Evolutionary conservation across 805 yeast genomes (phyloP).

Genomic region (Candida glaebosa): DNA sequence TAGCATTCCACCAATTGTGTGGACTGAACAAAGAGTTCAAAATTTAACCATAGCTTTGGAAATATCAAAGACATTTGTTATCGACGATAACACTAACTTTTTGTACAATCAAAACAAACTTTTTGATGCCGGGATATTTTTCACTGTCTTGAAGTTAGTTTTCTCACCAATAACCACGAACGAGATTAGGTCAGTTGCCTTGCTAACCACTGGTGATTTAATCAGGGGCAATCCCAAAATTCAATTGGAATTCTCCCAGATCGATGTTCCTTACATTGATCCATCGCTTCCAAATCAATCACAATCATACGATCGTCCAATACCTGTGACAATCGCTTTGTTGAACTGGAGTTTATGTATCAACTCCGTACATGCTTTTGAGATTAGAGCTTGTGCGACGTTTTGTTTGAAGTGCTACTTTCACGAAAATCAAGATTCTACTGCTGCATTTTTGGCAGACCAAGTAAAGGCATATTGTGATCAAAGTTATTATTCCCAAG

Average conservation of each 20-base stretch:
- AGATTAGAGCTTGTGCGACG: slow-evolving; percentile 71
- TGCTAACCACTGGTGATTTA: slow-evolving; percentile 74
- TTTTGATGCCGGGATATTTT: slow-evolving; percentile 57
- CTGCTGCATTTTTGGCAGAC: slow-evolving; percentile 57
- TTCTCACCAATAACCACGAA: slow-evolving; percentile 66
- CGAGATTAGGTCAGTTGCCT: slow-evolving; percentile 61
- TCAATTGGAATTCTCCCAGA: slow-evolving; percentile 69
- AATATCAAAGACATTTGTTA: slow-evolving; percentile 67
- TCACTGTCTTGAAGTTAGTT: slow-evolving; percentile 63
- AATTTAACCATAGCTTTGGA: slow-evolving; percentile 68
- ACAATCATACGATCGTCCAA: slow-evolving; percentile 28
- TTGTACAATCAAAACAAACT: slow-evolving; percentile 58
- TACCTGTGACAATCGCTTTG: slow-evolving; percentile 74
- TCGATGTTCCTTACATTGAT: slow-evolving; percentile 91
- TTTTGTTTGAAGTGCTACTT: slow-evolving; percentile 67
- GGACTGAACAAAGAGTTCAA: slow-evolving; percentile 74
- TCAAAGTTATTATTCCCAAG: slow-evolving; percentile 19
- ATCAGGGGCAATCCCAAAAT: slow-evolving; percentile 62
- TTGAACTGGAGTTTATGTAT: slow-evolving; percentile 78
- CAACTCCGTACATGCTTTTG: slow-evolving; percentile 82
- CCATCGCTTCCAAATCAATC: slow-evolving; percentile 54
- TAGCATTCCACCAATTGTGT: slow-evolving; percentile 43
- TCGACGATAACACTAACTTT: slow-evolving; percentile 67
- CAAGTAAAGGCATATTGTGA: slow-evolving; percentile 48
- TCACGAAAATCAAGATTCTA: slow-evolving; percentile 58